phyloP scores from a whole-genome alignment of 78 protist species.

The Planoprotostelium fungivorum region DNA sequence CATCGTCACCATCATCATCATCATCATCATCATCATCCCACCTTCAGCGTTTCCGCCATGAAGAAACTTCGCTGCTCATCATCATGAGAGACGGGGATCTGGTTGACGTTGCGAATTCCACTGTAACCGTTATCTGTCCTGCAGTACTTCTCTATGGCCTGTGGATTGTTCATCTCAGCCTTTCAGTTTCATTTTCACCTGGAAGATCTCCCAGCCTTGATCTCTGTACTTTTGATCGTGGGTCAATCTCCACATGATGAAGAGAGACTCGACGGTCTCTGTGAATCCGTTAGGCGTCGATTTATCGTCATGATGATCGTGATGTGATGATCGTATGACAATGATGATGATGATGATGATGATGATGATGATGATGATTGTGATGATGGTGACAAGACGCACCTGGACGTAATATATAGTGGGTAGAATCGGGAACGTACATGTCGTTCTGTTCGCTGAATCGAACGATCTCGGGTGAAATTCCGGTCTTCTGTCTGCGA shows the following conservation, averaged over 20 bases:
- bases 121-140: slow-evolving; percentile 43
- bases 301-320: too few relatives aligned
- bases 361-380: too few relatives aligned
- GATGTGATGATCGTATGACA: too few relatives aligned
- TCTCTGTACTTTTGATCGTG: slow-evolving; percentile 65
- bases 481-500: background rate
- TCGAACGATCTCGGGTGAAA: background rate
- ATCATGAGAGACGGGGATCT: background rate
- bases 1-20: background rate
- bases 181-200: slow-evolving; percentile 15
- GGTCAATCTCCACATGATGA: slow-evolving; percentile 64
- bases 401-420: background rate
- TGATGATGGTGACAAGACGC: too few relatives aligned
- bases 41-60: slow-evolving; percentile 88
- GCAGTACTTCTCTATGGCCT: slow-evolving; percentile 33
- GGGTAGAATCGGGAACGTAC: background rate
- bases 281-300: too few relatives aligned
- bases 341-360: too few relatives aligned
- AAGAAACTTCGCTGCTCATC: slow-evolving; percentile 74
- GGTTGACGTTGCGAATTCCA: slow-evolving; percentile 37
- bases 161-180: background rate
- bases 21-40: background rate
- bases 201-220: slow-evolving; percentile 74
- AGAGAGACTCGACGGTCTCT: slow-evolving; percentile 79
- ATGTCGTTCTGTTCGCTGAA: background rate